Conservation (phyloP, 2,329 filamentous ascomycete genomes). For the Pyrenochaeta sp. region DNA sequence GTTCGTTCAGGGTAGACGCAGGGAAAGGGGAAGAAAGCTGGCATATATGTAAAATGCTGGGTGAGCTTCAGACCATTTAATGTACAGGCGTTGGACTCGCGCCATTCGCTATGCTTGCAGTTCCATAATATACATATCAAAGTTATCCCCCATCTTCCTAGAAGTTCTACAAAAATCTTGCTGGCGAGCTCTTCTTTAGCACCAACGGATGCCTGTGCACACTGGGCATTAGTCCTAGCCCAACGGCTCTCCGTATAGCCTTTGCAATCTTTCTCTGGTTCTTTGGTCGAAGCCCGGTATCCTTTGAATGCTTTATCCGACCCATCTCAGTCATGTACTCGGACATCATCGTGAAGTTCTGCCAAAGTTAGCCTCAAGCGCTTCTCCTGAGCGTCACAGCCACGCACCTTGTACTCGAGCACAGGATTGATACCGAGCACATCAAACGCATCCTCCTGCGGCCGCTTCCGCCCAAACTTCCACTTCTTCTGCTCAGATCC, state of each 20-base stretch:
- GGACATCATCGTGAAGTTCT: slow-evolving; percentile 94
- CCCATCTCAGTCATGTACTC: slow-evolving; percentile 88
- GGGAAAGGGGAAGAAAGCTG: no score
- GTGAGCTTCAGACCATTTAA: background rate
- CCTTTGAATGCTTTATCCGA: slow-evolving; percentile 77
- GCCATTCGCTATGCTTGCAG: slow-evolving; percentile 16
- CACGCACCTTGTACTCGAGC: slow-evolving; percentile 82
- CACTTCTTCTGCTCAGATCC: slow-evolving; percentile 83
- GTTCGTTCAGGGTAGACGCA: no score
- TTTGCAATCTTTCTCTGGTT: slow-evolving; percentile 96
- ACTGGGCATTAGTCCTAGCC: slow-evolving; percentile 89
- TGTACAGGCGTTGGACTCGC: background rate
- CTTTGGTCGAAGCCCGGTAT: slow-evolving; percentile 82
- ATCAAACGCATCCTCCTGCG: slow-evolving; percentile 76
- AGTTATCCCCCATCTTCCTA: background rate
- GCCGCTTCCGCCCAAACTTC: slow-evolving; percentile 63
- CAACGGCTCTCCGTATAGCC: slow-evolving; percentile 87
- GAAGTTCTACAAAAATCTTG: slow-evolving; percentile 28
- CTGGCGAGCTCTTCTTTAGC: slow-evolving; percentile 36
- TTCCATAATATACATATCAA: slow-evolving; percentile 11
- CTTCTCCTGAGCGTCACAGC: background rate
- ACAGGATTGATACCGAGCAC: slow-evolving; percentile 80
- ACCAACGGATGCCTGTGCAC: slow-evolving; percentile 80
- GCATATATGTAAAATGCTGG: no score
- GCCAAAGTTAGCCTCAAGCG: background rate